phyloP scores from a whole-genome alignment of 805 yeast genomes.

The Lipomyces sp. region DNA sequence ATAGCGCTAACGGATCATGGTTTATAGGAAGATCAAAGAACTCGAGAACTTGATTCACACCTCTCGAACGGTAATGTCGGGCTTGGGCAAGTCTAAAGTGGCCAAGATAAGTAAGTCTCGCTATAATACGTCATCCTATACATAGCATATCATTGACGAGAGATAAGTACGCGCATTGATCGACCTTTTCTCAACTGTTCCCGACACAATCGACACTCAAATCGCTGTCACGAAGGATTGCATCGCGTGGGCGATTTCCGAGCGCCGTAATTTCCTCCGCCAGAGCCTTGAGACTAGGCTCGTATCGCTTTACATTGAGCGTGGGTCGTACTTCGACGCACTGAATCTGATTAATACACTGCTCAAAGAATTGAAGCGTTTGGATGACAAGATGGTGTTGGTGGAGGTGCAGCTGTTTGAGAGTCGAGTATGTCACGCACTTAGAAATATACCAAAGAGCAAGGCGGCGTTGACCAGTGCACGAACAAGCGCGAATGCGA shows the following conservation, averaged over 20 bases:
- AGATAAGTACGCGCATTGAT: constrained; percentile 64
- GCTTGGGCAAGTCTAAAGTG: constrained; percentile 89
- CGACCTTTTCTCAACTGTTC: constrained; percentile 72
- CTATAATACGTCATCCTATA: neutral
- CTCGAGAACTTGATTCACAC: constrained; percentile 66
- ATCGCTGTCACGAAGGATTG: constrained; percentile 74
- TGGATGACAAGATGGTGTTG: constrained; percentile 93
- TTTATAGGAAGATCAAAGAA: constrained; percentile 50
- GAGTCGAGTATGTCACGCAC: constrained; percentile 84
- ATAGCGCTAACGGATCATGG: neutral
- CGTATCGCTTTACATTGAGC: constrained; percentile 72
- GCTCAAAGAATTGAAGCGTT: constrained; percentile 82
- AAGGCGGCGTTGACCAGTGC: constrained; percentile 93
- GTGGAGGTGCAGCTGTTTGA: constrained; percentile 95
- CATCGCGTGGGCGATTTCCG: constrained; percentile 83
- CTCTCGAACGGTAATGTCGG: constrained; percentile 72
- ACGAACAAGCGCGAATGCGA: constrained; percentile 95
- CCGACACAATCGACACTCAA: constrained; percentile 68
- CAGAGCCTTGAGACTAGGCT: constrained; percentile 86
- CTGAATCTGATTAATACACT: constrained; percentile 71
- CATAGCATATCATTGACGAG: neutral
- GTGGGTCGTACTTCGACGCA: constrained; percentile 68
- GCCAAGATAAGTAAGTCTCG: constrained; percentile 67
- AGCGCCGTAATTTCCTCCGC: constrained; percentile 84
- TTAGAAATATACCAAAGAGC: constrained; percentile 88